phyloP scores from a whole-genome alignment of 495 filamentous ascomycete genomes.

The Acidiella bohemica region DNA sequence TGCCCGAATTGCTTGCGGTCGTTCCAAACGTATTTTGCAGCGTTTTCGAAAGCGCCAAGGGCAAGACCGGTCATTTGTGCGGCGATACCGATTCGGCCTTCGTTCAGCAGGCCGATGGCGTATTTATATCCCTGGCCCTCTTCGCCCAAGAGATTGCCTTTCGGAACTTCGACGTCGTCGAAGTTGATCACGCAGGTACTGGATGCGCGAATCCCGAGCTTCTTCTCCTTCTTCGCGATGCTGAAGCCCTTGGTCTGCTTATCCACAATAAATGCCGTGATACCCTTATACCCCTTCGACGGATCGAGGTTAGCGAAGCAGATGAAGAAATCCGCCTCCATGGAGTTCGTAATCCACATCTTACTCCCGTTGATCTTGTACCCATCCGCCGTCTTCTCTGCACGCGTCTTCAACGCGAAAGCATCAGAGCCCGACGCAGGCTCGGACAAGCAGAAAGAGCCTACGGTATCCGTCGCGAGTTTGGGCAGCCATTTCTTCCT shows the following conservation, averaged over 20 bases:
- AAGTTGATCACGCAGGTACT: constrained; percentile 96
- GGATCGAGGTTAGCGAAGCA: constrained; percentile 93
- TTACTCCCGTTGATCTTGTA: constrained; percentile 84
- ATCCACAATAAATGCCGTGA: constrained; percentile 91
- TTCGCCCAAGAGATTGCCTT: constrained; percentile 74
- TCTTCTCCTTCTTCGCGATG: constrained; percentile 99
- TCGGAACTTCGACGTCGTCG: constrained; percentile 84
- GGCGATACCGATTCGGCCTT: constrained; percentile 93
- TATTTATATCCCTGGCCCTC: constrained; percentile 95
- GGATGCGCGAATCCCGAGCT: constrained; percentile 88
- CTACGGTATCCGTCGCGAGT: constrained; percentile 79
- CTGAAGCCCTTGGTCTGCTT: constrained; percentile 79
- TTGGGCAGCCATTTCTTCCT: constrained; percentile 78
- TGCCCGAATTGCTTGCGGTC: constrained; percentile 95
- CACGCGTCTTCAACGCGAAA: constrained; percentile 85
- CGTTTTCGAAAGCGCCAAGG: constrained; percentile 90
- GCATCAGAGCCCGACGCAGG: constrained; percentile 88
- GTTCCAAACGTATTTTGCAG: constrained; percentile 85
- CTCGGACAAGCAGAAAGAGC: constrained; percentile 93
- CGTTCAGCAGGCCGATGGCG: constrained; percentile 90
- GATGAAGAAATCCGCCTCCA: constrained; percentile 90
- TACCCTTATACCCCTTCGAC: constrained; percentile 78
- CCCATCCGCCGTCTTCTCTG: constrained; percentile 58
- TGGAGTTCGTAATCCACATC: constrained; percentile 99
- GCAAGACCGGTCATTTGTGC: constrained; percentile 98